Evolutionary conservation across 2,329 filamentous ascomycete genomes (phyloP), one percentile per base, ranked within the genome.

Genomic region (Colletotrichum sp.): DNA sequence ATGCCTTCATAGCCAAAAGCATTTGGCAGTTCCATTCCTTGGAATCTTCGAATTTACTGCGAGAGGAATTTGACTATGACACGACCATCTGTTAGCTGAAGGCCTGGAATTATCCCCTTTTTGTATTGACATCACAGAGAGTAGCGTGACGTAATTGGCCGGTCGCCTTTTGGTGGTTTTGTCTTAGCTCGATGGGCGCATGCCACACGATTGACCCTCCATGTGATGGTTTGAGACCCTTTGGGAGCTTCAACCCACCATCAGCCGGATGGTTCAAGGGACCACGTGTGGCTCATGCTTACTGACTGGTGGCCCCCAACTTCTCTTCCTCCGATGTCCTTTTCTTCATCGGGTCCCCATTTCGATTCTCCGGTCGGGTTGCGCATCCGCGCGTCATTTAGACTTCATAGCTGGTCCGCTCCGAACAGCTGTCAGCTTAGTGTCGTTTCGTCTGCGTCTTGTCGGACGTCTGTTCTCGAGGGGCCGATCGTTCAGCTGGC

Each of bases 401-500:
- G 57, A 73, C 57, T 68, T 68, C 44, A 49, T 60, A 26, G 30
- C 36, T 39, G 28, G 67, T 36, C 18, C 24, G 55, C n/a, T 15
- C 73, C 64, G 63, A 73, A 36, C 44, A 68, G 39, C 73, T 76
- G 57, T 69, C 74, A 76, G 57, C 24, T 21, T 69, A 74, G 65
- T 32, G 9, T 34, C 64, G 74, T 76, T 76, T 76, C 74, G 74
- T 21, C 59, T 62, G 59, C 49, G 59, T 68, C 59, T 52, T 68
- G 49, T 76, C 65, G 57, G 74, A 60, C 71, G 49, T 76, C 74
- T 76, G 74, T 76, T 73, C 71, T 34, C 74, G 18, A 36, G 63
- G 16, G 26, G 26, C 8, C 36, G 59, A 34, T 69, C 62, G 16
- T 52, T 30, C 21, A 55, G 52, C 59, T 21, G 52, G 59, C 59